Evolutionary conservation across 2,329 filamentous ascomycete genomes (phyloP).

Genomic region (Intubia oerlemansii): DNA sequence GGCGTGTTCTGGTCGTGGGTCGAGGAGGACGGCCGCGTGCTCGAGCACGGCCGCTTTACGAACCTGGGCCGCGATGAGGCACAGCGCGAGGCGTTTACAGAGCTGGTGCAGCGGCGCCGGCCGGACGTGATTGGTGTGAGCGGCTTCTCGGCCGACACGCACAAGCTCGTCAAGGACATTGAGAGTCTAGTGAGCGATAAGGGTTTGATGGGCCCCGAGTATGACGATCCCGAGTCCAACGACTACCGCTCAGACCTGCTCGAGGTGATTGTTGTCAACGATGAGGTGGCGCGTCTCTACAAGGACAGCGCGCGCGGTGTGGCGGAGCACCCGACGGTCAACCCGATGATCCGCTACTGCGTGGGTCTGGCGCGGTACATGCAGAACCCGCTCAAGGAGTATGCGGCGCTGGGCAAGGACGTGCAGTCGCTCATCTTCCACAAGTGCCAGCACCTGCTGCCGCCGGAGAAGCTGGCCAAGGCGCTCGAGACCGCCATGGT

Average conservation of each 20-base stretch:
- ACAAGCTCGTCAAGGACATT: constrained; percentile 63
- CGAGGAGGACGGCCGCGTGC: constrained; percentile 73
- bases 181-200: constrained; percentile 60
- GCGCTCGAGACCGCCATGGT: constrained; percentile 92
- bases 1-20: constrained; percentile 82
- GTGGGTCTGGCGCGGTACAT: constrained; percentile 77
- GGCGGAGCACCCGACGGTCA: constrained; percentile 61
- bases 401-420: constrained; percentile 78
- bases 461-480: constrained; percentile 68
- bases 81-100: constrained; percentile 49
- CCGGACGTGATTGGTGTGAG: constrained; percentile 83
- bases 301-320: constrained; percentile 69
- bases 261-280: constrained; percentile 81
- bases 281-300: constrained; percentile 92
- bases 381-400: constrained; percentile 91
- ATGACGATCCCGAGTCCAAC: constrained; percentile 55
- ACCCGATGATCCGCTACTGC: constrained; percentile 68
- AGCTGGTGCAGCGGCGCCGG: constrained; percentile 56
- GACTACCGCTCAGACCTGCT: constrained; percentile 59
- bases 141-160: constrained; percentile 72
- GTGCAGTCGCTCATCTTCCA: constrained; percentile 76
- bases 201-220: constrained; percentile 59
- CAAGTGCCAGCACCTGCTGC: constrained; percentile 69
- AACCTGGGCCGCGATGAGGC: constrained; percentile 53
- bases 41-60: constrained; percentile 72